Evolutionary conservation across 2,329 filamentous ascomycete genomes (phyloP), one percentile per base, ranked within the genome.

Genomic region (Hawksworthiomyces lignivorus): DNA sequence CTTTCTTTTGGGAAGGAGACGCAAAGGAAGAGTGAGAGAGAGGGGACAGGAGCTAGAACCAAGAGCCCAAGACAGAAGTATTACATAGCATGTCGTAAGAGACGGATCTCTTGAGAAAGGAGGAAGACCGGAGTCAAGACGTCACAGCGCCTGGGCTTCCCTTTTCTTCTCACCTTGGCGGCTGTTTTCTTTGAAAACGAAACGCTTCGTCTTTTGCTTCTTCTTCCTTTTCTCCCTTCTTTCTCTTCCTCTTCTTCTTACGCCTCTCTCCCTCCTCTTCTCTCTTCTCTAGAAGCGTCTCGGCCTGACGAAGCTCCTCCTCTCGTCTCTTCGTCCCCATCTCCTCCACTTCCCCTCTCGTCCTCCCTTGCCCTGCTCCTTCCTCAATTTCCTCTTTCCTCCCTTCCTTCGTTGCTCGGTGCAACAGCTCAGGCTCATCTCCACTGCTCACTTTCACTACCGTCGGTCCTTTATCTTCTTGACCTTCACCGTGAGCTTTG

Each of bases 391-490:
- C 24, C 7, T 32, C 32, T 33, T 28, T 11, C 11, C 15, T 36
- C 18, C 22, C 30, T 41, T 32, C 34, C 34, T 38, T 42, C 38
- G 44, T 48, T 48, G 46, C 46, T 46, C 46, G 34, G 46, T 48
- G 43, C 40, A 48, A 46, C 44, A 44, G 38, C 45, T 32, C 30
- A 18, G n/a, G n/a, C n/a, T n/a, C n/a, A n/a, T n/a, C n/a, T n/a
- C n/a, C n/a, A n/a, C n/a, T n/a, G n/a, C n/a, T n/a, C n/a, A n/a
- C n/a, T n/a, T n/a, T n/a, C n/a, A n/a, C 35, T 39, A 39, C 39
- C 36, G 28, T 8, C 33, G 35, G 17, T 15, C 21, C 27, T 46
- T 24, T 36, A n/a, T 30, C 18, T 30, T 38, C 31, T 44, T 33
- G 6, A 4, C 32, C 18, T 29, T 26, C n/a, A n/a, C n/a, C n/a